phyloP scores from a whole-genome alignment of 176 grass and related monocot species.

The Bromus sterilis region DNA sequence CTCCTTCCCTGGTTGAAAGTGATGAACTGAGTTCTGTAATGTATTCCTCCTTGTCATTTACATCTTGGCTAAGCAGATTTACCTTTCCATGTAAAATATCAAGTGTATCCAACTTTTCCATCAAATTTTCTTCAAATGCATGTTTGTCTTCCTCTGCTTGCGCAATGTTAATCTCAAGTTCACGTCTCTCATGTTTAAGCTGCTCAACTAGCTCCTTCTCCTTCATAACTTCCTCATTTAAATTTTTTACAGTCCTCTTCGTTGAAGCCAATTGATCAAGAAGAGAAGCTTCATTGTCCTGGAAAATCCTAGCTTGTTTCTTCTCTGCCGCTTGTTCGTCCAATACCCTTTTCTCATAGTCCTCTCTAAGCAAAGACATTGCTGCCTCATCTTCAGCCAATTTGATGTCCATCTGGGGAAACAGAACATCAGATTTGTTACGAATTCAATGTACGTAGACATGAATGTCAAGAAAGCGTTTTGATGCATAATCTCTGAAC shows the following conservation, averaged over 20 bases:
- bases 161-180: conserved; percentile 46
- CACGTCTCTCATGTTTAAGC: conserved; percentile 50
- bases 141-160: conserved; percentile 52
- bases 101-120: conserved; percentile 46
- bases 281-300: conserved; percentile 56
- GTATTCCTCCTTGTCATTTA: conserved; percentile 63
- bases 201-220: conserved; percentile 48
- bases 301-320: conserved; percentile 58
- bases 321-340: conserved; percentile 56
- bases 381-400: conserved; percentile 68
- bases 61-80: conserved; percentile 56
- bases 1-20: conserved; percentile 59
- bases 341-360: conserved; percentile 57
- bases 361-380: conserved; percentile 70
- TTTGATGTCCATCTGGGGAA: conserved; percentile 68
- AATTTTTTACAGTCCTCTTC: conserved; percentile 47
- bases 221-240: conserved; percentile 54
- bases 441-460: neutral
- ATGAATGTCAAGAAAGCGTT: neutral
- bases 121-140: conserved; percentile 52
- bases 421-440: neutral
- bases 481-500: neutral
- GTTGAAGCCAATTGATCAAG: conserved; percentile 43
- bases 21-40: conserved; percentile 49
- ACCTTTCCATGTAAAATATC: conserved; percentile 54